Base-by-base conservation (phyloP, 768 basidiomycete genomes). In the Coprinellus micaceus region DNA sequence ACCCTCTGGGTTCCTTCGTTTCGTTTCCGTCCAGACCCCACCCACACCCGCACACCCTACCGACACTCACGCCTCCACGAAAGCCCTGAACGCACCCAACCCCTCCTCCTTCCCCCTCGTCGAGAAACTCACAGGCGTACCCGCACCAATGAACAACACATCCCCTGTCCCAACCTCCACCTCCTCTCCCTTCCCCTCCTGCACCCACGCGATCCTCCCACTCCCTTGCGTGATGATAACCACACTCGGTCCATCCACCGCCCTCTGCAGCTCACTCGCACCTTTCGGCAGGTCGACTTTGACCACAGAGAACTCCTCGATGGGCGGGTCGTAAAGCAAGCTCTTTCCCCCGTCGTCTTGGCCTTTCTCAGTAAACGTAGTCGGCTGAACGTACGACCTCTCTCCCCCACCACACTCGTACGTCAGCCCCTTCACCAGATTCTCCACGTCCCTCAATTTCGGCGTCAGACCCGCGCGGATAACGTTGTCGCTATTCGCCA, bases 401-500 rank as follows among this genome's bases (percentile, higher is more conserved):
- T 79, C 72, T 11, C 88, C 81, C 13, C 81, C 78, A 1, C 85
- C 84, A 9, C 92, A 80, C 48, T 73, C 78, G 70, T 98, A 99
- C 9, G 94, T 98, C 57, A 98, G 81, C 60, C 89, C 88, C 3
- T 82, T 77, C 57, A 97, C 79, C 41, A 99, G 85, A 60, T 96
- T 98, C 10, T 86, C 85, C 33, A 99, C 86, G 69, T 99, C 97
- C 52, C 97, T 87, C 29, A 92, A 81, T 72, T 99, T 99, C 1
- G 97, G 96, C 0, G 97, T 99, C 39, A 99, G 84, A 13, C 97
- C 97, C 6, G 97, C 97, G 29, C 97, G 91, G 61, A 99, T 95
- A 70, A 99, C 97, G 69, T 98, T 98, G 75, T 99, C 97, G 0
- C 93, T 95, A 59, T 95, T 95, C 24, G 96, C 96, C 95, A 98